These are phyloP conservation scores for Colletotrichum zoysiae DNA, from an alignment of 2,329 filamentous ascomycete genomes.

Conservation along the genomic window DNA sequence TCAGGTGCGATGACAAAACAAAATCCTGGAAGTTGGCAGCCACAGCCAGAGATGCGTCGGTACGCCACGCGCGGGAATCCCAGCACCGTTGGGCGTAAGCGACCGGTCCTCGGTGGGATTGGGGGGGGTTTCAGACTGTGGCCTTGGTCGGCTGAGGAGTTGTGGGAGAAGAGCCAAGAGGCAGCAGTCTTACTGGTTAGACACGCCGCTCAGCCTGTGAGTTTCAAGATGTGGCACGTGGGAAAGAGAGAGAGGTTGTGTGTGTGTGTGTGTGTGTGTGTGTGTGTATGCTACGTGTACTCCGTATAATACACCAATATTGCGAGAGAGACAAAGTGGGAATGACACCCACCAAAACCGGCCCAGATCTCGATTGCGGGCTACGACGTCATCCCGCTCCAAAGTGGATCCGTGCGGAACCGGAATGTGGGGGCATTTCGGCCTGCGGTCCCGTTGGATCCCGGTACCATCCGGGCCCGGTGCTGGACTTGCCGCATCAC, in stretches of 20 bases:
- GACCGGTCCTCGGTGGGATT: neutral
- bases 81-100: neutral
- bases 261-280: neutral
- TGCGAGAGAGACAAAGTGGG: neutral
- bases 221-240: slow-evolving; percentile 22
- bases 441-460: neutral
- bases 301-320: no score
- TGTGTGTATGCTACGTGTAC: no score
- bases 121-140: neutral
- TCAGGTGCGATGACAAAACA: slow-evolving; percentile 14
- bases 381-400: slow-evolving; percentile 38
- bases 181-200: neutral
- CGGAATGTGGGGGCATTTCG: slow-evolving; percentile 1
- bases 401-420: neutral
- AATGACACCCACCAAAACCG: slow-evolving; percentile 18
- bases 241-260: neutral
- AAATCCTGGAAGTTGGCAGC: slow-evolving; percentile 41
- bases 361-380: slow-evolving; percentile 39
- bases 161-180: neutral
- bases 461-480: neutral
- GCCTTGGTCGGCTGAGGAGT: slow-evolving; percentile 6
- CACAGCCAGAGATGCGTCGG: slow-evolving; percentile 13
- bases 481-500: neutral
- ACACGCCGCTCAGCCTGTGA: slow-evolving; percentile 4
- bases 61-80: slow-evolving; percentile 27